Evolutionary conservation across 73 alveolate species (phyloP), one percentile per base, ranked within the genome.

Genomic region (Paraurostyla sp.): DNA sequence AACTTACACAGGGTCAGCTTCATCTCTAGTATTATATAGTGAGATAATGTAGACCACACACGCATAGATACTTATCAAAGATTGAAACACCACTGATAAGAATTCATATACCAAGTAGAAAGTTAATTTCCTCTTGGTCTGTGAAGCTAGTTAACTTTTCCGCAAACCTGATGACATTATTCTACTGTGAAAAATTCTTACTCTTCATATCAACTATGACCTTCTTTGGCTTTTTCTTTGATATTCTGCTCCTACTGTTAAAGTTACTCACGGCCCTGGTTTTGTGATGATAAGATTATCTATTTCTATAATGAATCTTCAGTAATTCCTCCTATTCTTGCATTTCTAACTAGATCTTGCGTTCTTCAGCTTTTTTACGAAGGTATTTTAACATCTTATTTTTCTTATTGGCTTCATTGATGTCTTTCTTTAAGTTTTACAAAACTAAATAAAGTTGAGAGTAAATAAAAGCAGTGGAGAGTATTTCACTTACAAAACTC

Each of bases 331-430:
- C 57, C 73, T 38, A 30, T 23, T 58, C 27, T 48, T 75, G 43
- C 4, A 16, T 29, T 58, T 11, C 35, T 63, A 30, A 22, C 29
- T 71, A 65, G 30, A 27, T 9, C 42, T 87, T 85, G 16, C 85
- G 46, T 56, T 76, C 75, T 52, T 52, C 49, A 27, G 83, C 76
- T 60, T 87, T 80, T 27, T 87, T 54, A 13, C 93, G 30, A 0
- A 87, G 60, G 56, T n/a, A 87, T 46, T 87, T 87, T 32, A 87
- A 46, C 60, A 87, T 87, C 71, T 75, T 87, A 35, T 85, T 85
- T 51, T 85, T 85, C 25, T 71, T 49, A 58, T 71, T 87, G 7
- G 93, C 93, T 22, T 50, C 82, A 23, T 76, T 23, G 41, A 87
- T 87, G 71, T 87, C 93, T 48, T 75, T 54, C 33, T 75, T 75